Percentiles rank a stretch among this genome's conserved stretches.
phyloP scores from a whole-genome alignment of 441 rosid species.

The Macaranga tanarius region DNA sequence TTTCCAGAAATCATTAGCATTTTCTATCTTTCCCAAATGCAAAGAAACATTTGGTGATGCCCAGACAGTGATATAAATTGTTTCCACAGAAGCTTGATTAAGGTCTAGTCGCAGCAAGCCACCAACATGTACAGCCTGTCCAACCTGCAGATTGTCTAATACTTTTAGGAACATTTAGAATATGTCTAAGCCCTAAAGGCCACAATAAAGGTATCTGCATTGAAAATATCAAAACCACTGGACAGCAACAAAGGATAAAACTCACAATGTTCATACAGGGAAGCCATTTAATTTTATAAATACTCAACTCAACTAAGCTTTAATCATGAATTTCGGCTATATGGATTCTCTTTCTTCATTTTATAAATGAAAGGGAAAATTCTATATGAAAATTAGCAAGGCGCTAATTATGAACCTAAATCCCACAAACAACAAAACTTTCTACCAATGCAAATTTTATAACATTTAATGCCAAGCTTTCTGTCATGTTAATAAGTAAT shows the following conservation, averaged over 20 bases:
- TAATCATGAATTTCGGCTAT: too few relatives aligned
- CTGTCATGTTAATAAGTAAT: background rate
- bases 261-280: background rate
- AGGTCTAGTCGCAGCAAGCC: constrained; percentile 70
- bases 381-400: background rate
- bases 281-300: background rate
- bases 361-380: background rate
- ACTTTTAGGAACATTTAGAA: constrained; percentile 6
- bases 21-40: constrained; percentile 83
- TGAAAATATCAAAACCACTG: background rate
- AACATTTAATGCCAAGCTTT: background rate
- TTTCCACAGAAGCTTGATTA: constrained; percentile 60
- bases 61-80: constrained; percentile 82
- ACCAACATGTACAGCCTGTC: constrained; percentile 73
- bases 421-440: background rate
- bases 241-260: background rate
- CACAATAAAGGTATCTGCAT: background rate
- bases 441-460: background rate
- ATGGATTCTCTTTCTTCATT: too few relatives aligned
- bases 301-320: too few relatives aligned
- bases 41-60: constrained; percentile 74
- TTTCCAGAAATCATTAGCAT: constrained; percentile 70
- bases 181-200: background rate
- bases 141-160: constrained; percentile 41
- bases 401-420: background rate